Evolutionary conservation across 1,284 basidiomycete species (phyloP), one percentile per base, ranked within the genome.

Genomic region (Exobasidium cylindrosporum): DNA sequence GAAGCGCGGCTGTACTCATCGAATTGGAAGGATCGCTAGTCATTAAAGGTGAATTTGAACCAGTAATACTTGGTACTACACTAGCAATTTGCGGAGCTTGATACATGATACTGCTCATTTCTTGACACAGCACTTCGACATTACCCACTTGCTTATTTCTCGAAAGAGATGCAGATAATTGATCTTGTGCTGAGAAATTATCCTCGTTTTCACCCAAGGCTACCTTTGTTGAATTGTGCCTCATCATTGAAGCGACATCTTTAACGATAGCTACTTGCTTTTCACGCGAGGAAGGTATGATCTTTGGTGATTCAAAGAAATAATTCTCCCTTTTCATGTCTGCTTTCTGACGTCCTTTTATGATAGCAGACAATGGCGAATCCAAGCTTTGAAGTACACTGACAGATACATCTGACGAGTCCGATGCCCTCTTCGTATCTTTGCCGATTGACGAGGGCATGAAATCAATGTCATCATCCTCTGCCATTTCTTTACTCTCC

Each of bases 1-100:
- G 47, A 4, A 50, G 26, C 26, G n/a, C 47, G 2, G 47, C 47
- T 28, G 47, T 50, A 26, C 47, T 50, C 35, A 40, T 40, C 35
- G 35, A 40, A 17, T 17, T 40, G 10, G 35, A 7, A 40, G 35
- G 35, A n/a, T n/a, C n/a, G n/a, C n/a, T n/a, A 40, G 35, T 40
- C 7, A 10, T 17, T 7, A 17, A 7, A 40, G 17, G 35, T 40
- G 35, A 7, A 17, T 17, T 17, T 17, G 17, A 10, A 40, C 35
- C 35, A 10, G 35, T 10, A 40, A 40, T 10, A 17, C 35, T 40
- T 7, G 35, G 10, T 17, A 40, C 35, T 40, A 40, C 35, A 7
- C 35, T 17, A 40, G 10, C 17, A 7, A 7, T 40, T 17, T 17
- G 10, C 35, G 7, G 10, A 7, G 17, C 7, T 40, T 40, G 7